Evolutionary conservation across 2,329 filamentous ascomycete species (phyloP).

Genomic region (Leptographium flavum): DNA sequence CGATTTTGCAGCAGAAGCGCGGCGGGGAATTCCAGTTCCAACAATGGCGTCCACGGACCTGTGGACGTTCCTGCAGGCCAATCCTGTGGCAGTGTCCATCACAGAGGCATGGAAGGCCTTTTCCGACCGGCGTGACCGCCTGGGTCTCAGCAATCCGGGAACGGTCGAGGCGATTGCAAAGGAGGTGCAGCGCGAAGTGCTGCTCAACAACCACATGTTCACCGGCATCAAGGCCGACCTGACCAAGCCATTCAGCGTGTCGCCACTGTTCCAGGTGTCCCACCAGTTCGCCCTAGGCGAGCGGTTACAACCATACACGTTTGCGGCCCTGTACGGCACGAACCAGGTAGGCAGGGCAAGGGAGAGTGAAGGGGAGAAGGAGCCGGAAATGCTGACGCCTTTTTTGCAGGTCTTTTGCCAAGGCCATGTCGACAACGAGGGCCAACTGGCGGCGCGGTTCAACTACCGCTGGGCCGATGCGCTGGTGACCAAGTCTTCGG

Average conservation of each 20-base stretch:
- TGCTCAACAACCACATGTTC: conserved; percentile 95
- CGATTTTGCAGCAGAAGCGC: neutral
- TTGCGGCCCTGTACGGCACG: conserved; percentile 86
- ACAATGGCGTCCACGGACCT: conserved; percentile 35
- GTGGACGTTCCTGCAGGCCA: conserved; percentile 56
- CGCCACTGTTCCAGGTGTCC: conserved; percentile 90
- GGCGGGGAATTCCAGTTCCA: neutral
- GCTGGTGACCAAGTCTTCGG: conserved; percentile 73
- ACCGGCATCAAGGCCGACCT: conserved; percentile 89
- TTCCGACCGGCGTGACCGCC: conserved; percentile 69
- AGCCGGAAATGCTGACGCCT: neutral
- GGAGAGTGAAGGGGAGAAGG: neutral
- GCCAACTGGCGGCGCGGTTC: conserved; percentile 72
- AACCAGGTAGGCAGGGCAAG: conserved; percentile 51
- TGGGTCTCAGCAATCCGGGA: conserved; percentile 84
- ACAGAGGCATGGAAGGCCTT: conserved; percentile 71
- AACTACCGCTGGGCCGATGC: conserved; percentile 75
- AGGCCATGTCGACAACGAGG: conserved; percentile 88
- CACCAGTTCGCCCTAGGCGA: conserved; percentile 95
- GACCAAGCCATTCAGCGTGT: conserved; percentile 90
- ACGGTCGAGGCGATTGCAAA: conserved; percentile 72
- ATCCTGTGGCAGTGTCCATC: conserved; percentile 55
- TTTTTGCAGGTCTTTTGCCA: conserved; percentile 71
- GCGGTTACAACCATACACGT: conserved; percentile 84
- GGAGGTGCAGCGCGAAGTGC: conserved; percentile 92